Base-by-base conservation (phyloP, 2,329 filamentous ascomycete species). In the Aspergillus sp. region DNA sequence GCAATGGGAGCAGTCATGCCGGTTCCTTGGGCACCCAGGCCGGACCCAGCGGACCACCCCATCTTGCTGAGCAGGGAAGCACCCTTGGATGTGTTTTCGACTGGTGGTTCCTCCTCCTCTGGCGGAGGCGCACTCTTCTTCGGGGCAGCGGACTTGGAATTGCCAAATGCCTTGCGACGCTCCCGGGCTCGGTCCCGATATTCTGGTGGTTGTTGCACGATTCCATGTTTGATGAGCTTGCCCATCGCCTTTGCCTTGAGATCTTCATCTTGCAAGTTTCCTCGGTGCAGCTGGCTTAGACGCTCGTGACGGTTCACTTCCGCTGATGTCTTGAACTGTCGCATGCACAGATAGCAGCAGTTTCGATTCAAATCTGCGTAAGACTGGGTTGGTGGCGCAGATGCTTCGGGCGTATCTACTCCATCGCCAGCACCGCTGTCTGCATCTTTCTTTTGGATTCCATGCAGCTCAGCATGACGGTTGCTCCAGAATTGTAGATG, bases 401-500 rank as follows among this genome's bases (percentile, higher is more conserved):
- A 47, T 48, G 54, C 45, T 6, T 65, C 59, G 9, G 62, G 36
- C 10, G 55, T 54, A n/a, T n/a, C 51, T 41, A 64, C 68, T 70
- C 66, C 30, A 51, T 66, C 53, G 20, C 52, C 53, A 1, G 60
- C 59, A 14, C 49, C 51, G 1, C 65, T 64, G 5, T 70, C 62
- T 5, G 53, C 56, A 16, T 65, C 65, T 42, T 70, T 67, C 42
- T 65, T 66, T 22, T 70, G 63, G 19, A 73, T 78, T 52, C 82
- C 80, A 61, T 86, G 83, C 20, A 88, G 73, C 61, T 89, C 85
- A 1, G 84, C 85, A 63, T 87, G 84, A 46, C 85, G 83, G 62
- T 87, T 83, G 45, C 83, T 82, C 86, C 86, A 89, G 67, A 86
- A 87, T 67, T 88, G 83, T 43, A 89, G 75, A 67, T 88, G 84